Evolutionary conservation across 805 yeast species (phyloP).

Genomic region (Candida arabinofermentans): DNA sequence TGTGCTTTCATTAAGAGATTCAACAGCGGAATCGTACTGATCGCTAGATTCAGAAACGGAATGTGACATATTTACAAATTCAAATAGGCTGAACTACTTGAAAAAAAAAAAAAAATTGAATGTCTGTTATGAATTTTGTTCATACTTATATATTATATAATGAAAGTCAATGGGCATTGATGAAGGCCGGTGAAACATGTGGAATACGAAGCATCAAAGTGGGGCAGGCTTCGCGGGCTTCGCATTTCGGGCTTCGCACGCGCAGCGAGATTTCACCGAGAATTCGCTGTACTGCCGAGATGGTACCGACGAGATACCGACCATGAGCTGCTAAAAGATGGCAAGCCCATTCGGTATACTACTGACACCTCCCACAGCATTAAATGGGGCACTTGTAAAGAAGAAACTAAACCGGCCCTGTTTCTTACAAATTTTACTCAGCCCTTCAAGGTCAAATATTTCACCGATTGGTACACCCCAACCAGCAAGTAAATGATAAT

Average conservation of each 20-base stretch:
- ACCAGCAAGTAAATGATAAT: slow-evolving; percentile 20
- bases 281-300: no score
- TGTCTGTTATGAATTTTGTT: no score
- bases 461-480: slow-evolving; percentile 36
- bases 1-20: slow-evolving; percentile 4
- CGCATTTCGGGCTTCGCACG: no score
- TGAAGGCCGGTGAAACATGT: no score
- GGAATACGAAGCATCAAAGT: no score
- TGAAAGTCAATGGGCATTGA: no score
- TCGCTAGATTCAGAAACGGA: slow-evolving; percentile 1
- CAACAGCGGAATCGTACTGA: slow-evolving; percentile 10
- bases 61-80: not conserved
- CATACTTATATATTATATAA: no score
- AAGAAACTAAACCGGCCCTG: slow-evolving; percentile 27
- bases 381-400: slow-evolving; percentile 30
- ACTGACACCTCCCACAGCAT: slow-evolving; percentile 33
- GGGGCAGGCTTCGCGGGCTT: no score
- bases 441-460: slow-evolving; percentile 29
- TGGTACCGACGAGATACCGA: no score
- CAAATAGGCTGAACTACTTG: not conserved
- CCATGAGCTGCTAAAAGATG: no score
- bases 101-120: no score
- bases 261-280: no score
- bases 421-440: slow-evolving; percentile 24
- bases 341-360: slow-evolving; percentile 44